phyloP scores from a whole-genome alignment of 75 land plant species.

The Pseudotsuga menziesii region DNA sequence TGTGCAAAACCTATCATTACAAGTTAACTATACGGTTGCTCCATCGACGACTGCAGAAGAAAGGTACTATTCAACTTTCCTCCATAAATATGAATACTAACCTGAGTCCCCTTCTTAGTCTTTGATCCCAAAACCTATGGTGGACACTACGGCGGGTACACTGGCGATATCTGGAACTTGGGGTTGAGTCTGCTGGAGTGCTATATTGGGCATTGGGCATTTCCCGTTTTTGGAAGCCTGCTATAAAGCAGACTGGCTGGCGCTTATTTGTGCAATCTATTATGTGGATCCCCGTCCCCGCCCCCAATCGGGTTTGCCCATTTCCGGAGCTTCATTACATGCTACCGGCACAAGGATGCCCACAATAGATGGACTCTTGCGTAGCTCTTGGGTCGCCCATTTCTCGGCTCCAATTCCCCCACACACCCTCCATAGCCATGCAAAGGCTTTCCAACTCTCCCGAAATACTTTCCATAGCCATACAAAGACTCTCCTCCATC shows the following conservation, averaged over 20 bases:
- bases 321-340: slow-evolving; percentile 41
- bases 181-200: slow-evolving; percentile 60
- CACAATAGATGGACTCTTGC: slow-evolving; percentile 31
- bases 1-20: no score
- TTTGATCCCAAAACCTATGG: slow-evolving; percentile 68
- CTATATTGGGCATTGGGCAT: slow-evolving; percentile 50
- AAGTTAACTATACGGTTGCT: no score
- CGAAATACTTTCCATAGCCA: no score
- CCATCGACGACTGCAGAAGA: no score
- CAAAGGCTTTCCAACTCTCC: no score
- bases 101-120: no score
- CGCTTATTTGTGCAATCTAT: slow-evolving; percentile 70
- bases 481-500: no score
- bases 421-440: no score
- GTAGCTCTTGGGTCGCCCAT: no score
- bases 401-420: no score
- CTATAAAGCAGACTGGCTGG: slow-evolving; percentile 71
- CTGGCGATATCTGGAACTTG: slow-evolving; percentile 74
- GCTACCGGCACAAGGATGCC: slow-evolving; percentile 46
- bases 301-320: slow-evolving; percentile 47
- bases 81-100: no score
- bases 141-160: slow-evolving; percentile 41
- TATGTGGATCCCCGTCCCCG: slow-evolving; percentile 48
- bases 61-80: no score
- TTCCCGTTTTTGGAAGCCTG: neutral